phyloP scores from a whole-genome alignment of 306 rosid species.

The Acacia melanoxylon region DNA sequence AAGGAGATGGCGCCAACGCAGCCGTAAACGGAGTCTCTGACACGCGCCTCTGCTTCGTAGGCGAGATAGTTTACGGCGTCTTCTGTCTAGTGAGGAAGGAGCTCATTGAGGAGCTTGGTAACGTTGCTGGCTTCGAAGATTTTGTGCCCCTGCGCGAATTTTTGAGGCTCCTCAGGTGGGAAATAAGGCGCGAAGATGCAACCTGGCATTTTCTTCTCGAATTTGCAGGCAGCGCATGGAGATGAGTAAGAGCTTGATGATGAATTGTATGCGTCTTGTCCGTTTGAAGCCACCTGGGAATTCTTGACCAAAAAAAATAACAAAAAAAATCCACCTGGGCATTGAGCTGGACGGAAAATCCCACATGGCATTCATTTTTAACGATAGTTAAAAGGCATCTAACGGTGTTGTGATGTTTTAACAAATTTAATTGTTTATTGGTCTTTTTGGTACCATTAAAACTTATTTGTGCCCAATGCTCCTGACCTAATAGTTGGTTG shows the following conservation, averaged over 20 bases:
- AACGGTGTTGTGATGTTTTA: too few relatives aligned
- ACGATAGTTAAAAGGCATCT: too few relatives aligned
- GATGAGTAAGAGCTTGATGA: slow-evolving; percentile 79
- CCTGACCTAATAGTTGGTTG: too few relatives aligned
- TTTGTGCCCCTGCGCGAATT: slow-evolving; percentile 91
- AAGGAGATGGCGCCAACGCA: slow-evolving; percentile 96
- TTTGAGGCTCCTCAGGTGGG: slow-evolving; percentile 98
- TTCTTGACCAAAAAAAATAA: too few relatives aligned
- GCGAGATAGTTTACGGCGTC: slow-evolving; percentile 96
- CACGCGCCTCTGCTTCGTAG: slow-evolving; percentile 94
- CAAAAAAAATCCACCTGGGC: too few relatives aligned
- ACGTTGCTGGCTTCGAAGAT: slow-evolving; percentile 98
- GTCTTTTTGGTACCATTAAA: too few relatives aligned
- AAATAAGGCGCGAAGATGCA: slow-evolving; percentile 97
- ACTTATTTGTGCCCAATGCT: too few relatives aligned
- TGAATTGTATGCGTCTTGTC: too few relatives aligned
- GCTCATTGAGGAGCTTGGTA: slow-evolving; percentile 92
- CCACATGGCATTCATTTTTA: too few relatives aligned
- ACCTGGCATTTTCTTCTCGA: slow-evolving; percentile 89
- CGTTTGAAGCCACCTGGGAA: too few relatives aligned
- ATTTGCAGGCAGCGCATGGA: slow-evolving; percentile 98
- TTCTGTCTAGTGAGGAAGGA: slow-evolving; percentile 88
- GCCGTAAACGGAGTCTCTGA: slow-evolving; percentile 93
- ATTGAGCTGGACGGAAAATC: too few relatives aligned
- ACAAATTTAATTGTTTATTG: too few relatives aligned